Conservation (phyloP, 225 moss, liverwort and hornwort species). For the Polytrichum formosum region DNA sequence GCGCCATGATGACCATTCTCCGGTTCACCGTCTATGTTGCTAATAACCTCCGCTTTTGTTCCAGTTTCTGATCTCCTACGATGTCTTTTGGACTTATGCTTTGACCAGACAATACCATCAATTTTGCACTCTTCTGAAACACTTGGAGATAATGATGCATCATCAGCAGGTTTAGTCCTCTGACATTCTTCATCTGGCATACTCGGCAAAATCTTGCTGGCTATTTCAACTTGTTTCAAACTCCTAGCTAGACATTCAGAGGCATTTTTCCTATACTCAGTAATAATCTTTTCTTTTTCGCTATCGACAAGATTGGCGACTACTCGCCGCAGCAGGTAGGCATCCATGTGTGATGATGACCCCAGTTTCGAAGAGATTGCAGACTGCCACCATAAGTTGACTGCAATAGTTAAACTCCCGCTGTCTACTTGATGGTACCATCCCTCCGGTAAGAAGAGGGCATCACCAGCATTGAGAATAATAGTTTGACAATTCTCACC, state of each 20-base stretch:
- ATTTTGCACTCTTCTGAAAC: background rate
- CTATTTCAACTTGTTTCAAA: background rate
- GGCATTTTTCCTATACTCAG: conserved; percentile 17
- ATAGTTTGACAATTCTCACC: conserved; percentile 33
- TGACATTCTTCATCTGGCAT: background rate
- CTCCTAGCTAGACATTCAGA: background rate
- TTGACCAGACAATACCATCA: background rate
- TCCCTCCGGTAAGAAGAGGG: conserved; percentile 87
- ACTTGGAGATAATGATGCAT: background rate
- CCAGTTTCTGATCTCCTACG: conserved; percentile 7
- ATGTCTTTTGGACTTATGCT: conserved; percentile 14
- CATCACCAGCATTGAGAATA: conserved; percentile 60
- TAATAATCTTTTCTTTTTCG: conserved; percentile 44
- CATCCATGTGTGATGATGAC: conserved; percentile 47
- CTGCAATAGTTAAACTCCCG: conserved; percentile 50
- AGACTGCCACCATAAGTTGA: conserved; percentile 66
- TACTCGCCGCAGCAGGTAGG: conserved; percentile 50
- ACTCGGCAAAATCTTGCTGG: background rate
- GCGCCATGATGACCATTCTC: conserved; percentile 1
- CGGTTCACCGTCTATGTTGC: background rate
- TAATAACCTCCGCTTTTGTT: background rate
- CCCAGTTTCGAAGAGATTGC: conserved; percentile 33
- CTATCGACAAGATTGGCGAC: conserved; percentile 49
- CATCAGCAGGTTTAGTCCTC: conserved; percentile 1
- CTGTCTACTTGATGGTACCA: conserved; percentile 86